Evolutionary conservation across 1,284 basidiomycete species (phyloP).

Genomic region (Cutaneotrichosporon sp.): DNA sequence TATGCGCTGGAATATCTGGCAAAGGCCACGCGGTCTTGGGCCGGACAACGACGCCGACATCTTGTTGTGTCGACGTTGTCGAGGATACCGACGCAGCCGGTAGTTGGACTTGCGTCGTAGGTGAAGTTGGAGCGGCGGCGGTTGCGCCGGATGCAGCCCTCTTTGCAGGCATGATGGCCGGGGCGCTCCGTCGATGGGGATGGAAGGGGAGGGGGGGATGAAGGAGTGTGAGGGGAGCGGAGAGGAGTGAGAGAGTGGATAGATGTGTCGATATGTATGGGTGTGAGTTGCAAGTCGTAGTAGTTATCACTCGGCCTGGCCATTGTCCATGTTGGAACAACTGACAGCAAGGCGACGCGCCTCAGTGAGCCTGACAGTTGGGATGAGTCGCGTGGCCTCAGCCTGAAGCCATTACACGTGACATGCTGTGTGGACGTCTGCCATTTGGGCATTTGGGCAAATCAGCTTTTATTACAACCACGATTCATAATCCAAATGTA

Average conservation of each 20-base stretch:
- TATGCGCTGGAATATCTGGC: slow-evolving; percentile 52
- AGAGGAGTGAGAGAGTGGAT: too few species aligned
- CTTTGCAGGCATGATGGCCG: slow-evolving; percentile 1
- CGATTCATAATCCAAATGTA: too few species aligned
- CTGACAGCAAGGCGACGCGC: neutral
- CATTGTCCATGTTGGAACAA: too few species aligned
- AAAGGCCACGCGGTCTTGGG: slow-evolving; percentile 42
- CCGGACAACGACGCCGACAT: neutral
- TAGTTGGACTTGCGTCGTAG: neutral
- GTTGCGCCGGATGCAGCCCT: slow-evolving; percentile 3
- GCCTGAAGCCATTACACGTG: too few species aligned
- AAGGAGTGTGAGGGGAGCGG: neutral
- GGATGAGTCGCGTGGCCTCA: too few species aligned
- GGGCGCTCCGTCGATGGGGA: neutral
- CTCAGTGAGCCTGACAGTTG: too few species aligned
- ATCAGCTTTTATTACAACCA: too few species aligned
- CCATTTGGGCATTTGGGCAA: too few species aligned
- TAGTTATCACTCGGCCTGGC: too few species aligned
- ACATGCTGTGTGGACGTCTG: too few species aligned
- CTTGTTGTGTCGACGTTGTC: neutral
- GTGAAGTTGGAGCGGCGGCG: neutral
- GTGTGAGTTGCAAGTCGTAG: too few species aligned
- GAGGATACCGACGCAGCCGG: neutral
- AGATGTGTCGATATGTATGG: too few species aligned
- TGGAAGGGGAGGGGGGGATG: neutral